Percentiles rank a stretch among this genome's conserved stretches.
These are phyloP conservation scores for Candida gorgasii DNA, from an alignment of 805 yeast genomes.

Conservation along the genomic window DNA sequence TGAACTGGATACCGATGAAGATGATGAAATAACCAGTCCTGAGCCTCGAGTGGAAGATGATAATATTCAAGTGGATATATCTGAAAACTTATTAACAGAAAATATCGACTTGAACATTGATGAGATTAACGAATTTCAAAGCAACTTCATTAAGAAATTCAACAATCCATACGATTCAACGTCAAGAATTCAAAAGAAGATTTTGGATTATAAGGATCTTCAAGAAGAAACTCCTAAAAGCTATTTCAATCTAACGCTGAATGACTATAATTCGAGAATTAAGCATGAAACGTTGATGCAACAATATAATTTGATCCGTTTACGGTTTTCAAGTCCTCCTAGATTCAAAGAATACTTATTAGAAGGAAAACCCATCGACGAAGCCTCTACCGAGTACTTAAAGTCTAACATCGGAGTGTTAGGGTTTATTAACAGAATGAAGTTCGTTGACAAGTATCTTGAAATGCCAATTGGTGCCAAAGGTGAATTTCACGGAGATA, in stretches of 20 bases:
- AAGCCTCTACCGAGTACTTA: slow-evolving; percentile 6
- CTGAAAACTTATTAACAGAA: not conserved
- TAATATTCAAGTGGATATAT: slow-evolving; percentile 1
- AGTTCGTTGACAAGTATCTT: not conserved
- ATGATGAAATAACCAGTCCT: slow-evolving; percentile 5
- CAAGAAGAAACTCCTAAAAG: slow-evolving; percentile 15
- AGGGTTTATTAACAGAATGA: slow-evolving; percentile 27
- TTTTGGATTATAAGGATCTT: slow-evolving; percentile 35
- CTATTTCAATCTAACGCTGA: slow-evolving; percentile 12
- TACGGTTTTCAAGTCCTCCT: slow-evolving; percentile 23
- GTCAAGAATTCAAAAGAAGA: slow-evolving; percentile 36
- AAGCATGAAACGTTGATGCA: slow-evolving; percentile 38
- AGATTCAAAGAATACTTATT: slow-evolving; percentile 8
- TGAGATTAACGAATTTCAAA: slow-evolving; percentile 34
- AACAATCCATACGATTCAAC: slow-evolving; percentile 7
- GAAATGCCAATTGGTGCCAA: not conserved
- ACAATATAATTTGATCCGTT: slow-evolving; percentile 38
- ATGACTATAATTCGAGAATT: slow-evolving; percentile 26
- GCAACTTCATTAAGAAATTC: slow-evolving; percentile 27
- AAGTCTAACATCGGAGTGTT: slow-evolving; percentile 25
- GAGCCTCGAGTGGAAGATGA: slow-evolving; percentile 2
- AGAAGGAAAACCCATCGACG: slow-evolving; percentile 1
- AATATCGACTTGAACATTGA: slow-evolving; percentile 15
- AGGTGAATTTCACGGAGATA: slow-evolving; percentile 1
- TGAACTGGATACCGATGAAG: slow-evolving; percentile 24